Evolutionary conservation across 2,329 filamentous ascomycete species (phyloP).

Genomic region (Paracorniculantispora psalliotae): DNA sequence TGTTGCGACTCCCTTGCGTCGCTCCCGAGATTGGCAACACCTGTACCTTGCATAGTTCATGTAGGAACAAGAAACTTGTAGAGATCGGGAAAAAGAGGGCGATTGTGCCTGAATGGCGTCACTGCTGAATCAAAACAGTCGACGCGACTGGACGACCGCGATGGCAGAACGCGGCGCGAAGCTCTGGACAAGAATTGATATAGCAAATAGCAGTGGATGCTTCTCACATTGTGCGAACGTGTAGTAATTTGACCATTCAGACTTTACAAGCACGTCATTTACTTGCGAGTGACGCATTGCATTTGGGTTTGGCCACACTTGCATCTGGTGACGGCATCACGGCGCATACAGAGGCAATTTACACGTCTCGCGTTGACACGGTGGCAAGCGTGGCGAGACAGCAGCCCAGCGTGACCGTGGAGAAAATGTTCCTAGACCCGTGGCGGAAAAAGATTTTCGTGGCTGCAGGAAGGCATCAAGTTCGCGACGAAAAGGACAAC

Average conservation of each 20-base stretch:
- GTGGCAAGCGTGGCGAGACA: not conserved
- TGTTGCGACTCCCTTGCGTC: slow-evolving; percentile 9
- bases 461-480: slow-evolving; percentile 2
- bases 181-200: not conserved
- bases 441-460: not conserved
- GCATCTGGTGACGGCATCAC: not conserved
- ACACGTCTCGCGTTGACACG: not conserved
- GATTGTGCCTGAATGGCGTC: not conserved
- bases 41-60: slow-evolving; percentile 11
- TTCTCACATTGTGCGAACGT: too few species aligned
- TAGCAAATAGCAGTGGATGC: too few species aligned
- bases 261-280: not conserved
- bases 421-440: not conserved
- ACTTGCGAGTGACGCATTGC: not conserved
- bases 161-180: not conserved
- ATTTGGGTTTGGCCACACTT: not conserved
- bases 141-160: slow-evolving; percentile 4
- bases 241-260: not conserved
- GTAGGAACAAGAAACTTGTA: not conserved
- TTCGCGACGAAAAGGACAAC: not conserved
- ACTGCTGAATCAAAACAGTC: slow-evolving; percentile 11
- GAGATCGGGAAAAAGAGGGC: slow-evolving; percentile 1
- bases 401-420: not conserved
- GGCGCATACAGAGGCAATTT: not conserved
- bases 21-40: not conserved